These are phyloP conservation scores for Paraphoma chrysanthemicola DNA, from an alignment of 2,329 filamentous ascomycete genomes.

Conservation along the genomic window DNA sequence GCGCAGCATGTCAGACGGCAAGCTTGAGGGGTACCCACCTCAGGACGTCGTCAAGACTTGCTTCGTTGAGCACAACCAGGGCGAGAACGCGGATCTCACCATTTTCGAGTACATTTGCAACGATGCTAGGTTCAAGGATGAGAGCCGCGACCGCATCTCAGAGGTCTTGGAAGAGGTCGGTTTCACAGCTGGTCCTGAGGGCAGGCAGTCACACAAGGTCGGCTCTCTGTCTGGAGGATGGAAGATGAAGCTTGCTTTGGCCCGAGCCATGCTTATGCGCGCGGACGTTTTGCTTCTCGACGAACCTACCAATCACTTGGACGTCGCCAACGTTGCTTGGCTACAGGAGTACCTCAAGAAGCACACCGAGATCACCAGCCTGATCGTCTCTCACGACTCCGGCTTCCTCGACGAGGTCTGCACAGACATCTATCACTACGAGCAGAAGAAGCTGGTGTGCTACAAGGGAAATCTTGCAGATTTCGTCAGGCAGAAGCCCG, in stretches of 20 bases:
- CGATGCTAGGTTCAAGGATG: slow-evolving; percentile 82
- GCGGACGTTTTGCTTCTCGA: slow-evolving; percentile 97
- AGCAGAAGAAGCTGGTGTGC: slow-evolving; percentile 91
- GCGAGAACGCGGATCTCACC: slow-evolving; percentile 94
- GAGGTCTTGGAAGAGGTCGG: slow-evolving; percentile 89
- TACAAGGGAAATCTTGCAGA: slow-evolving; percentile 83
- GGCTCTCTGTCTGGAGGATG: slow-evolving; percentile 96
- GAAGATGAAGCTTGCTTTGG: slow-evolving; percentile 99
- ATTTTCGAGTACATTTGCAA: slow-evolving; percentile 93
- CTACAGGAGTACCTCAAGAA: slow-evolving; percentile 91
- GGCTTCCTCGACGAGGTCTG: slow-evolving; percentile 96
- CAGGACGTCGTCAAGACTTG: slow-evolving; percentile 93
- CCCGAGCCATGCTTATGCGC: slow-evolving; percentile 93
- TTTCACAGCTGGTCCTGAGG: slow-evolving; percentile 88
- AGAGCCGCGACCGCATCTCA: slow-evolving; percentile 81
- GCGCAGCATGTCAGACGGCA: slow-evolving; percentile 93
- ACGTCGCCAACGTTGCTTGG: slow-evolving; percentile 96
- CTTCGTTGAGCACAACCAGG: slow-evolving; percentile 99
- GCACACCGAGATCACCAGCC: slow-evolving; percentile 94
- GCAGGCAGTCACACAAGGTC: slow-evolving; percentile 86
- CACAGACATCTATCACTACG: slow-evolving; percentile 99
- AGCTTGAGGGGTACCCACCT: slow-evolving; percentile 94
- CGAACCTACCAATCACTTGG: slow-evolving; percentile 98
- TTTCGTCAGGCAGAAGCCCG: slow-evolving; percentile 89
- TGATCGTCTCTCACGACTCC: slow-evolving; percentile 99